Base-by-base conservation (phyloP, 768 basidiomycete genomes). In the Podaxis sp. region DNA sequence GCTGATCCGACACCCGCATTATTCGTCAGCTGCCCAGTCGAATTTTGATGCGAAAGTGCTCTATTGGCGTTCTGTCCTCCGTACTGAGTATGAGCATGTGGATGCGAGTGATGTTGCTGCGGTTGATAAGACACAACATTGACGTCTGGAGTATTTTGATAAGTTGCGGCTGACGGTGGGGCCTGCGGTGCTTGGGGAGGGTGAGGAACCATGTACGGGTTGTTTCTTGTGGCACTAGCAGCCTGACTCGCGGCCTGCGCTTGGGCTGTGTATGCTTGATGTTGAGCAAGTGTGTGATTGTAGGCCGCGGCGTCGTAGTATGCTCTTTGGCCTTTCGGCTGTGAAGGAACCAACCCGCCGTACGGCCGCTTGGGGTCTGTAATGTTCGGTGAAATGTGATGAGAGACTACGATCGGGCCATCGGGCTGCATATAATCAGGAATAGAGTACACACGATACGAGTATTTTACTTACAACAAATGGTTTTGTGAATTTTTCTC, bases 271-370 rank as follows among this genome's bases (percentile, higher is more conserved):
- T 93, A 95, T 8, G 88, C 89, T 74, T 99, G 96, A 69, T 98
- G 96, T 72, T 96, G 94, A 12, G 89, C 90, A 24, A 96, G 84
- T 69, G 96, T 96, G 65, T 96, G 95, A 67, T 95, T 95, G 78
- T 99, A 99, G 1, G 89, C 79, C 7, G 94, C 93, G 0, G 96
- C 95, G 72, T 98, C 96, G 68, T 90, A 90, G 71, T 90, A 96
- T 5, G 93, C 90, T 52, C 94, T 80, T 22, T 89, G 87, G 11
- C 90, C 89, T 72, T 94, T 93, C 7, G 88, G 88, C 67, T 94
- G 89, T n/a, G 90, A 90, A 2, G 92, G 89, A 11, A 96, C 90
- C 17, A 98, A 82, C 8, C 96, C 96, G 28, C 96, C 96, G 71
- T 95, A 99, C 8, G 93, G 93, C 67, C 92, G 87, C 77, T 94